Percentiles rank a stretch among this genome's conserved stretches.
Conservation (phyloP, 257 asterid species). For the Nicotiana otophora region DNA sequence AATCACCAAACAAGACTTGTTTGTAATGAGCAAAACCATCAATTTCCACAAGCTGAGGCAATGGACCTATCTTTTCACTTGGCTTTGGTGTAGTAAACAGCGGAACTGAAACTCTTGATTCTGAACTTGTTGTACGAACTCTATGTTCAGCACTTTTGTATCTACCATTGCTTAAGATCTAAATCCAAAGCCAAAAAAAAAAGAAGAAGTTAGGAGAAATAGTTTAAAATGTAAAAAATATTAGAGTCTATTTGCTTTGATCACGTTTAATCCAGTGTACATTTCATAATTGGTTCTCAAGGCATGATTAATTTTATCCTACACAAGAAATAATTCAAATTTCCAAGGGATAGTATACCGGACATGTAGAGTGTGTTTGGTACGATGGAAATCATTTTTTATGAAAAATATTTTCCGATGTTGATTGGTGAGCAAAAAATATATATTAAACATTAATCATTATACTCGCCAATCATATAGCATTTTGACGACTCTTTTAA, state of each 20-base stretch:
- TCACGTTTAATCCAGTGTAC: background rate
- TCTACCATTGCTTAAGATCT: constrained; percentile 37
- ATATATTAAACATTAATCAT: too few species aligned
- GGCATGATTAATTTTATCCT: too few species aligned
- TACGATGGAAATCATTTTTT: too few species aligned
- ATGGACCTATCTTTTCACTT: constrained; percentile 26
- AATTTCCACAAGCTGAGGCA: constrained; percentile 27
- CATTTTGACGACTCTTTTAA: too few species aligned
- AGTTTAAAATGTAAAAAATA: background rate
- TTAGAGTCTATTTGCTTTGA: background rate
- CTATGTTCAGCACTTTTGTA: constrained; percentile 38
- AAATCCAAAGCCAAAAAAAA: background rate
- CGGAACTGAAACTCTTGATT: constrained; percentile 37
- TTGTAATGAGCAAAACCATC: constrained; percentile 24
- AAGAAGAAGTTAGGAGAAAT: background rate
- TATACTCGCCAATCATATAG: too few species aligned
- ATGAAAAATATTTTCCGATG: too few species aligned
- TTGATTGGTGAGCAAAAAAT: too few species aligned
- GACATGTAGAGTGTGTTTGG: too few species aligned
- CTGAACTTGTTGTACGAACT: constrained; percentile 30
- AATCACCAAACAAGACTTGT: constrained; percentile 26
- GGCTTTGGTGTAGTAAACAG: constrained; percentile 25
- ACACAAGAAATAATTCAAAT: too few species aligned
- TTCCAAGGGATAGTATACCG: too few species aligned
- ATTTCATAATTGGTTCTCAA: too few species aligned